These are phyloP conservation scores for Pichia sp. DNA, from an alignment of 1,139 yeast genomes.

Conservation along the genomic window DNA sequence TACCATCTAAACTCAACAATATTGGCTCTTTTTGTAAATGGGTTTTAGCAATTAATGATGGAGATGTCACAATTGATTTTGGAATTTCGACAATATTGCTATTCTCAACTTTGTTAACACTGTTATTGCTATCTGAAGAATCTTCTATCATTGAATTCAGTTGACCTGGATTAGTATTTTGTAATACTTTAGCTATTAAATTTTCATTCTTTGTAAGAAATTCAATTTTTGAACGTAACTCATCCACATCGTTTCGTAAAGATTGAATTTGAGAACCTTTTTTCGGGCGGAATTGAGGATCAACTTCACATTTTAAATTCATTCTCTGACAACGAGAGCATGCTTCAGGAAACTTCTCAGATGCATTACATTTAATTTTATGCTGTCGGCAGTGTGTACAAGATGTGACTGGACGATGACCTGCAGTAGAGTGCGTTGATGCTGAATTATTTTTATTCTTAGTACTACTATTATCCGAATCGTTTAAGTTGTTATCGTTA, in stretches of 20 bases:
- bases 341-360: conserved; percentile 74
- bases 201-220: conserved; percentile 66
- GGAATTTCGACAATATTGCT: no score
- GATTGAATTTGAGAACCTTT: conserved; percentile 87
- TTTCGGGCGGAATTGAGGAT: conserved; percentile 85
- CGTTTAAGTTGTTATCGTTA: conserved; percentile 1
- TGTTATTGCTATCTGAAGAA: background rate
- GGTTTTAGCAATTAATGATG: conserved; percentile 23
- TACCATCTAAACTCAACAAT: conserved; percentile 21
- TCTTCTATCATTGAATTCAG: conserved; percentile 1
- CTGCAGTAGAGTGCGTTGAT: conserved; percentile 29
- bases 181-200: conserved; percentile 57
- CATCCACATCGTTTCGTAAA: conserved; percentile 78
- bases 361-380: conserved; percentile 88
- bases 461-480: background rate
- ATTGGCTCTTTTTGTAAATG: conserved; percentile 25
- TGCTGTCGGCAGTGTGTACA: conserved; percentile 95
- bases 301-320: conserved; percentile 79
- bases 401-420: conserved; percentile 82
- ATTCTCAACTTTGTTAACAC: background rate
- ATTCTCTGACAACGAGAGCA: conserved; percentile 78
- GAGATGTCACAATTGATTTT: conserved; percentile 3
- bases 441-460: conserved; percentile 2
- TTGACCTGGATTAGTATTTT: conserved; percentile 16
- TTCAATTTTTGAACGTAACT: conserved; percentile 70